Base-by-base conservation (phyloP, 495 filamentous ascomycete genomes). In the Talaromyces thailandensis region DNA sequence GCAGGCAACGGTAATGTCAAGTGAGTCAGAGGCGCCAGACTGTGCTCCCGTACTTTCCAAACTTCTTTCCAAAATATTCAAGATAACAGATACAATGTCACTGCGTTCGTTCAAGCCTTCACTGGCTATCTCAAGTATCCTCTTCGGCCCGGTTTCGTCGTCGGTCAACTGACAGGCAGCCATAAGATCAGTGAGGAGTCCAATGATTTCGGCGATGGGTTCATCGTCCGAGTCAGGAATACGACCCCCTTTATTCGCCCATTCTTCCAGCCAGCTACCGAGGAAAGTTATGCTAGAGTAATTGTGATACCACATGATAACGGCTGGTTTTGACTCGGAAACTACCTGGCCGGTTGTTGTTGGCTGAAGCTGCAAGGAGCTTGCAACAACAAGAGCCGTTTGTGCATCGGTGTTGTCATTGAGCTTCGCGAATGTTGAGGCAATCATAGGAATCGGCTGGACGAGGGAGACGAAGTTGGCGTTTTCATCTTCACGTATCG, bases 401-500 rank as follows among this genome's bases (percentile, higher is more conserved):
- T 66, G 71, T 11, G 67, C 21, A 25, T 68, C 64, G 7, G 32
- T 43, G 8, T 64, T 66, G 4, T 61, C 59, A 28, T 68, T 64
- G 14, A 65, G 65, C 24, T 64, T 68, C 58, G 63, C 67, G 16
- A 67, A 55, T 11, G 64, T 53, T 11, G 65, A 64, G 1, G 70
- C 70, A 7, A 79, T 67, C 76, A 80, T 79, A 25, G 74, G 73
- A 4, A 81, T 68, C 25, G 76, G 64, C 37, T 76, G 67, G 31
- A 70, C 67, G 28, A 81, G 68, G n/a, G 71, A 69, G 9, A 81
- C 78, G 59, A 72, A 81, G 65, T 92, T 91, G 35, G 82, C 82
- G 66, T 94, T 91, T 53, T 96, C 91, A 65, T 96, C 91, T 68
- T 96, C 92, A 43, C 85, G 83, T 28, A 88, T 83, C 4, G 88